phyloP scores from a whole-genome alignment of 371 early-diverging fungal genomes.

The Saksenaea vasiformis region DNA sequence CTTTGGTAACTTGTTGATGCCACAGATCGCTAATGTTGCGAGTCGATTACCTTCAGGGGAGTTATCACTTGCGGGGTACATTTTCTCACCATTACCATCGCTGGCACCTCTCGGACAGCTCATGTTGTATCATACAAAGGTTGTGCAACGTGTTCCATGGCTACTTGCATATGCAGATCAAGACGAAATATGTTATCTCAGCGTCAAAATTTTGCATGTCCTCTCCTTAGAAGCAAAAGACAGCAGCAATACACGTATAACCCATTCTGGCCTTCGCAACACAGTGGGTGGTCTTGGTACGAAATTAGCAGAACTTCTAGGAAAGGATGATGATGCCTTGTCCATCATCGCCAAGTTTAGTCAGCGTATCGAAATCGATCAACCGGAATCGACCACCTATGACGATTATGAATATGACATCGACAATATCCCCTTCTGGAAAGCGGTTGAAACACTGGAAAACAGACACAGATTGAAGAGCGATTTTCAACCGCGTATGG shows the following conservation, averaged over 20 bases:
- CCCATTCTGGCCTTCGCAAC: constrained; percentile 16
- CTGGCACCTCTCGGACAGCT: constrained; percentile 77
- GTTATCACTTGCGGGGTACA: constrained; percentile 18
- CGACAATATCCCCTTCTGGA: constrained; percentile 39
- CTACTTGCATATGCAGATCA: constrained; percentile 56
- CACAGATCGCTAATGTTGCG: constrained; percentile 37
- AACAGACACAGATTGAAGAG: constrained; percentile 16
- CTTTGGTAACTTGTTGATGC: constrained; percentile 69
- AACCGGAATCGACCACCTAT: constrained; percentile 4
- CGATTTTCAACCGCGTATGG: not conserved
- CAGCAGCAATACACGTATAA: not conserved
- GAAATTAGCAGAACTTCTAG: constrained; percentile 73
- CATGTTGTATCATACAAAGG: constrained; percentile 64
- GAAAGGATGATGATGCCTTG: constrained; percentile 55
- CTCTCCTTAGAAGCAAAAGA: constrained; percentile 48
- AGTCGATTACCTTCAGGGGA: constrained; percentile 16
- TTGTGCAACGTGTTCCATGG: constrained; percentile 71
- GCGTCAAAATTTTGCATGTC: constrained; percentile 64
- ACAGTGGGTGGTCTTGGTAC: constrained; percentile 51
- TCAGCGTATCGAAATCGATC: not conserved
- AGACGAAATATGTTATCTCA: constrained; percentile 66
- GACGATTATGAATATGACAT: constrained; percentile 37
- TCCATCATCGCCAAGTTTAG: constrained; percentile 71
- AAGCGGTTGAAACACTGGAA: constrained; percentile 17
- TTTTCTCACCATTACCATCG: constrained; percentile 27